Evolutionary conservation across 2,329 filamentous ascomycete species (phyloP).

Genomic region (Fusarium humuli): DNA sequence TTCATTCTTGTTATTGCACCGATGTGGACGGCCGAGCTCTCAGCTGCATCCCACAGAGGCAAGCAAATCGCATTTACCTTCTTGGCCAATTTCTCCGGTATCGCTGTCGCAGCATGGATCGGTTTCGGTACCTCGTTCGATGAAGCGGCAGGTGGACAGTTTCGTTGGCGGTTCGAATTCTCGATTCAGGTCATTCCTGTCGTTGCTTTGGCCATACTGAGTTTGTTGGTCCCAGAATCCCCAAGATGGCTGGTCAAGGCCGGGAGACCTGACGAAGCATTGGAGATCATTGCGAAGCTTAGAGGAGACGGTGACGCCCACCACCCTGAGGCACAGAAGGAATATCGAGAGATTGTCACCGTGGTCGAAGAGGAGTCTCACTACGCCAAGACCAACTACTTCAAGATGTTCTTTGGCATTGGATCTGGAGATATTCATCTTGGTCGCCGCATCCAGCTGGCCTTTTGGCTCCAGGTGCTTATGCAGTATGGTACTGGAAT

Average conservation of each 20-base stretch:
- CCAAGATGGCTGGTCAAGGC: constrained; percentile 15
- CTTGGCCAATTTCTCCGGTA: constrained; percentile 63
- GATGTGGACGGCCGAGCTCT: constrained; percentile 61
- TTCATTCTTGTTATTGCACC: constrained; percentile 61
- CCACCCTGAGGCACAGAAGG: constrained; percentile 26
- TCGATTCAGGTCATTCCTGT: constrained; percentile 11
- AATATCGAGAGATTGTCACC: constrained; percentile 54
- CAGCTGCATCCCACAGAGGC: constrained; percentile 58
- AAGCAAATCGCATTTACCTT: constrained; percentile 60
- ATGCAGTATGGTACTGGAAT: constrained; percentile 49
- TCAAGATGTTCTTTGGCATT: constrained; percentile 55
- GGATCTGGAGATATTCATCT: constrained; percentile 52
- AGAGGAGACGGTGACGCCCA: not conserved
- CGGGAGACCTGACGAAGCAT: constrained; percentile 4
- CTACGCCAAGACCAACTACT: constrained; percentile 53
- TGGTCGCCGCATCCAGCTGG: constrained; percentile 54
- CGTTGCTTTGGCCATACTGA: not conserved
- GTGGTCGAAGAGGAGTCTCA: constrained; percentile 51
- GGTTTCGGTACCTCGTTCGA: constrained; percentile 49
- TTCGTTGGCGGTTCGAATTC: constrained; percentile 16
- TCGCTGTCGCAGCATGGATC: constrained; percentile 55
- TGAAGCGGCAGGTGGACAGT: constrained; percentile 18
- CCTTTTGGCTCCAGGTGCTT: constrained; percentile 53
- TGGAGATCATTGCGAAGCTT: constrained; percentile 9
- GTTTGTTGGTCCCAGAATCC: not conserved